phyloP scores from a whole-genome alignment of 768 basidiomycete species.

The Collybia nuda region DNA sequence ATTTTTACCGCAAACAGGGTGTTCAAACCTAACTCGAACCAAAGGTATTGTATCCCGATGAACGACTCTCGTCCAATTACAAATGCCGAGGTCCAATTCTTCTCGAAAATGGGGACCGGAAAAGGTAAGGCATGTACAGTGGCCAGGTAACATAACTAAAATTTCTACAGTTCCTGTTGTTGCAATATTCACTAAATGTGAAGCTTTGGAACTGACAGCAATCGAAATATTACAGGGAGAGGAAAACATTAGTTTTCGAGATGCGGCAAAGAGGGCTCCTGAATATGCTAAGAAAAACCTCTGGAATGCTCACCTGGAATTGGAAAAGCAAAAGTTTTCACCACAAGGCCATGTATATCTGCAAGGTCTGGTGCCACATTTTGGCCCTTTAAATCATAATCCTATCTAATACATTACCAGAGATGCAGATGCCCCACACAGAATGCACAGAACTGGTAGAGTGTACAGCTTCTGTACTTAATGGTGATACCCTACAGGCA shows the following conservation, averaged over 20 bases:
- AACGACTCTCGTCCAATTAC: constrained; percentile 23
- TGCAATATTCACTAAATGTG: constrained; percentile 37
- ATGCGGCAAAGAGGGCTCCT: constrained; percentile 7
- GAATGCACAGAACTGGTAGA: too few species aligned
- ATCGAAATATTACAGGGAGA: neutral
- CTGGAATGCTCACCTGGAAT: constrained; percentile 13
- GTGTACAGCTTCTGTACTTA: too few species aligned
- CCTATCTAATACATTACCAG: too few species aligned
- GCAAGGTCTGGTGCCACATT: too few species aligned
- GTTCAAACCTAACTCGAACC: neutral
- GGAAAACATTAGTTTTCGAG: too few species aligned
- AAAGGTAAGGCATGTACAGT: constrained; percentile 17
- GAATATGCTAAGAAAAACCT: constrained; percentile 9
- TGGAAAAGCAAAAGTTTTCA: constrained; percentile 7
- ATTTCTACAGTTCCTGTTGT: constrained; percentile 34
- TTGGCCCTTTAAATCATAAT: too few species aligned
- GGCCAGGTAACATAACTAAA: neutral
- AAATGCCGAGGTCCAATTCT: constrained; percentile 26
- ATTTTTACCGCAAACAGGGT: neutral
- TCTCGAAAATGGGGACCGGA: constrained; percentile 20
- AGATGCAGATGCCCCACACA: too few species aligned
- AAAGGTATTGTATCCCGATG: constrained; percentile 38
- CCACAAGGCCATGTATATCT: constrained; percentile 12
- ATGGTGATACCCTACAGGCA: too few species aligned
- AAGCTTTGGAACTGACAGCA: constrained; percentile 20